Evolutionary conservation across 768 basidiomycete genomes (phyloP).

Genomic region (Guyanaporus albipodus): DNA sequence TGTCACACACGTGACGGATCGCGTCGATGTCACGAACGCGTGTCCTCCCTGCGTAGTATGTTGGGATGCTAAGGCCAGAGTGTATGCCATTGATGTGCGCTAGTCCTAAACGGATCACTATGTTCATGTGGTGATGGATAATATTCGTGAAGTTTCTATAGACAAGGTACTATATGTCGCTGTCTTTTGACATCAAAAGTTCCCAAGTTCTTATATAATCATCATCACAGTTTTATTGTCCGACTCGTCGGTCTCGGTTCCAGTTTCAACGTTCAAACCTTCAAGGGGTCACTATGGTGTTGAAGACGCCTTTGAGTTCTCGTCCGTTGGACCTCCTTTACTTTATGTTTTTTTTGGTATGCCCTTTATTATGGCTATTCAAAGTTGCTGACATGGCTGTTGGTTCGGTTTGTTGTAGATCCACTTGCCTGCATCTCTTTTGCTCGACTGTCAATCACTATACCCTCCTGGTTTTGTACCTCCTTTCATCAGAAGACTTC

Average conservation of each 20-base stretch:
- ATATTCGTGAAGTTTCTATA: no score
- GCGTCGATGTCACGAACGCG: no score
- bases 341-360: constrained; percentile 65
- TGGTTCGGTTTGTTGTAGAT: constrained; percentile 33
- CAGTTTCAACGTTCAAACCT: background rate
- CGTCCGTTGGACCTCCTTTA: constrained; percentile 68
- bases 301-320: constrained; percentile 40
- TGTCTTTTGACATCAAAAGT: no score
- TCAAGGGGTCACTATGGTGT: constrained; percentile 11
- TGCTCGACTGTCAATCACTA: constrained; percentile 68
- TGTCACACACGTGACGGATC: constrained; percentile 23
- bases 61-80: no score
- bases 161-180: no score
- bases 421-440: constrained; percentile 65
- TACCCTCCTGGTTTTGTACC: constrained; percentile 55
- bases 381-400: background rate
- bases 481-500: constrained; percentile 39
- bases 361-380: constrained; percentile 17
- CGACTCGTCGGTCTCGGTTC: no score
- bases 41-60: no score
- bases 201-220: no score
- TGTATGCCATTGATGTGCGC: no score
- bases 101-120: no score
- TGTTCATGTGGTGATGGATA: no score
- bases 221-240: no score